Evolutionary conservation across 2,329 filamentous ascomycete genomes (phyloP), one percentile per base, ranked within the genome.

Genomic region (Talaromyces sp.): DNA sequence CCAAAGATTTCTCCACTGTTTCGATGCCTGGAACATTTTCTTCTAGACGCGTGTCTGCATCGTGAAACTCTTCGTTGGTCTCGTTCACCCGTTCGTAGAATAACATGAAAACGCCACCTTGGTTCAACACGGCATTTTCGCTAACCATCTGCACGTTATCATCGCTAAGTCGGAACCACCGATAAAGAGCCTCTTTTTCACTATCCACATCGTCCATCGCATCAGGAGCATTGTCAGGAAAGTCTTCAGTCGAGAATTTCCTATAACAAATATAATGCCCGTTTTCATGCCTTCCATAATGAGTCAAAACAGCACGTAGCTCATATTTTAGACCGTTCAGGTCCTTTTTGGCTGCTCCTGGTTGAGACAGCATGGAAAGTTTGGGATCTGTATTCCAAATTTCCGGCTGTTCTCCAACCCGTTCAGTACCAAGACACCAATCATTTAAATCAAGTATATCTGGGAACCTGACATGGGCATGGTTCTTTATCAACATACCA

Each of bases 191-290:
- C 38, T 75, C 71, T 59, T 73, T 69, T 17, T 71, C 69, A 17
- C 68, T 68, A 56, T 73, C 68, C 7, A 68, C 69, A 31, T 74
- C 70, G 2, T 74, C 55, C 14, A 74, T 66, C 21, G 68, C 65
- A 17, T 29, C 49, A 27, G n/a, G 11, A 8, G 9, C 6, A 7
- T 4, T 27, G 38, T 73, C 70, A 9, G 75, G 71, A 50, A 77
- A 77, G 8, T 63, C 63, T 1, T 72, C 66, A 4, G 69, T 67
- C 1, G 84, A 81, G 68, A 91, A 88, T 68, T 89, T 90, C 56
- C 91, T 84, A 73, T 95, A 96, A 72, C 91, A 96, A 43, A 97
- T 87, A 68, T 99, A 98, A 76, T 99, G 95, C 0, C 95, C 95
- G 68, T 96, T 96, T 64, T 97, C 92, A 72, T 98, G 95, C 32